phyloP scores from a whole-genome alignment of 2,329 filamentous ascomycete species.

The Alternaria rosae region DNA sequence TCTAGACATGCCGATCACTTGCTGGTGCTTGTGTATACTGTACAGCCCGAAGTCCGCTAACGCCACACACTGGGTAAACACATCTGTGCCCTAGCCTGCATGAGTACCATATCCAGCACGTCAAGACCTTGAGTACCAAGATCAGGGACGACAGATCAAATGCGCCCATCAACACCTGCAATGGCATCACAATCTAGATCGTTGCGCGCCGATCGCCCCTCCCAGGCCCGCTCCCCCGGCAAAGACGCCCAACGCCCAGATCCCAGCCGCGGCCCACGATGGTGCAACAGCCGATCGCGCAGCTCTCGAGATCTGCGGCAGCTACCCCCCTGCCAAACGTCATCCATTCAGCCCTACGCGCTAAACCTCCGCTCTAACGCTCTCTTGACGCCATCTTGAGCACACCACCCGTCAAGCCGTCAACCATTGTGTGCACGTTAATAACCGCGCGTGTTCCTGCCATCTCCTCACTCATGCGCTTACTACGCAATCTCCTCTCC shows the following conservation, averaged over 20 bases:
- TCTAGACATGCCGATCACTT: not conserved
- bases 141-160: not conserved
- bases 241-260: not conserved
- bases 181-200: constrained; percentile 2
- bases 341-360: constrained; percentile 22
- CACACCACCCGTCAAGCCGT: constrained; percentile 3
- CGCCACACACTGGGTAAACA: not conserved
- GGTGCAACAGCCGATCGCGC: constrained; percentile 10
- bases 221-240: not conserved
- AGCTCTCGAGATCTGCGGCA: constrained; percentile 7
- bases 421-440: not conserved
- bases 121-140: not conserved
- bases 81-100: not conserved
- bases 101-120: not conserved
- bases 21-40: not conserved
- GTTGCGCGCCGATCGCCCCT: constrained; percentile 8
- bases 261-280: constrained; percentile 3
- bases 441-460: not conserved
- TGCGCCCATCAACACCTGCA: not conserved
- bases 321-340: constrained; percentile 20
- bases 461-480: not conserved
- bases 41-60: not conserved
- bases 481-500: constrained; percentile 5
- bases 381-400: constrained; percentile 20
- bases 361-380: constrained; percentile 6